Evolutionary conservation across 768 basidiomycete species (phyloP), one percentile per base, ranked within the genome.

Genomic region (Leucocoprinus leucothites): DNA sequence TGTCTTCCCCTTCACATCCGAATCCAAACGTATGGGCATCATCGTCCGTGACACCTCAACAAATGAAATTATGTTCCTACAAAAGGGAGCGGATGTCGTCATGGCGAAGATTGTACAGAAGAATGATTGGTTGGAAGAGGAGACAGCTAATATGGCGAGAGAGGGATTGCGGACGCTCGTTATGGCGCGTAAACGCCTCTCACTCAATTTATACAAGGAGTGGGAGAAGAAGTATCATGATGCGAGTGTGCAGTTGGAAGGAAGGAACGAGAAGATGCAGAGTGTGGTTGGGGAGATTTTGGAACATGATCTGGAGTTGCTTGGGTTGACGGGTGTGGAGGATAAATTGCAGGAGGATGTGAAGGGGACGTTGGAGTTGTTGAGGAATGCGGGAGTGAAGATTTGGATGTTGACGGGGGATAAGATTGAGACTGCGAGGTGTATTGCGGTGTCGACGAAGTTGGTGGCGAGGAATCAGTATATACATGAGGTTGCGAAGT

Each of bases 351-450:
- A 99, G 65, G 97, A 98, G 57, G 95, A 96, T 21, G 96, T 99
- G 63, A 94, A 91, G 68, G 83, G 87, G 43, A 97, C 97, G 1
- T 72, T 99, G 56, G 97, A 98, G 71, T 66, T 98, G 50, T 69
- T 99, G 59, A 76, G 95, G 61, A 98, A 98, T 67, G 97, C 96
- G 0, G 96, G 96, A 3, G 86, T 99, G 71, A 97, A 91, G 79
- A 98, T 99, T 56, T 99, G 97, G 97, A 98, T 98, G 97, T 77
- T 98, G 63, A 99, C 97, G 0, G 96, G 97, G 1, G 97, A 99
- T 71, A 99, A 98, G 75, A 93, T 98, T 48, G 97, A 99, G 76
- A 99, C 97, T 2, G 97, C 97, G 3, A 87, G 95, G 35, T 96
- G 94, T 70, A 99, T 99, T 65, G 95, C 96, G 3, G 94, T 98